Evolutionary conservation across 2,329 filamentous ascomycete genomes (phyloP), one percentile per base, ranked within the genome.

Genomic region (Coniochaeta pulveracea): DNA sequence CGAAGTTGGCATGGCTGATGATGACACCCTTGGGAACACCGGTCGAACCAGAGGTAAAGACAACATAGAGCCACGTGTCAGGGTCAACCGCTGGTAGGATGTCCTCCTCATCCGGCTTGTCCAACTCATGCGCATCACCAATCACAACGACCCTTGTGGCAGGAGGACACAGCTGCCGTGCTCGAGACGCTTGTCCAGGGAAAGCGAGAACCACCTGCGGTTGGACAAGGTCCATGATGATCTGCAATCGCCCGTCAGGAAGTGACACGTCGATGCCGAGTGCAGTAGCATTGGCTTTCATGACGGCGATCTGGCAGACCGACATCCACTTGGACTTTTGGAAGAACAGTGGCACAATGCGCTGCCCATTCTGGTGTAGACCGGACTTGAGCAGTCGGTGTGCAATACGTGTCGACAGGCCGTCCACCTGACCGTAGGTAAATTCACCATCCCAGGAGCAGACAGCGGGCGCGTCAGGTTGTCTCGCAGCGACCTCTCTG

Each of bases 231-330:
- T 23, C 8, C 8, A 23, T n/a, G 21, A 23, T 23, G 21, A n/a
- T 8, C n/a, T n/a, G 21, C 8, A 23, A n/a, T n/a, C 21, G 21
- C n/a, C 8, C 8, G 8, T 23, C 21, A 8, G 21, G 21, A 8
- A 8, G 21, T n/a, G 21, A 8, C 21, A n/a, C 8, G 21, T 23
- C 21, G 8, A 23, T 23, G 21, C 8, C 21, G 14, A 22, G 12
- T 19, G 42, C 45, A 9, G 42, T 45, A 12, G 40, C 49, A 12
- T 50, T 50, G 4, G 46, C 41, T 36, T 50, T 46, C 15, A 48
- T 40, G 19, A 46, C 40, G 10, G 38, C 46, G 9, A 50, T 14
- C 19, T 45, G 37, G 6, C 39, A 38, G 0, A 48, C 35, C 1
- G 43, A 32, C 10, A 40, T 40, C 39, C 35, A 41, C 14, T 21